Conservation (phyloP, 306 rosid species). For the Spatholobus suberectus region DNA sequence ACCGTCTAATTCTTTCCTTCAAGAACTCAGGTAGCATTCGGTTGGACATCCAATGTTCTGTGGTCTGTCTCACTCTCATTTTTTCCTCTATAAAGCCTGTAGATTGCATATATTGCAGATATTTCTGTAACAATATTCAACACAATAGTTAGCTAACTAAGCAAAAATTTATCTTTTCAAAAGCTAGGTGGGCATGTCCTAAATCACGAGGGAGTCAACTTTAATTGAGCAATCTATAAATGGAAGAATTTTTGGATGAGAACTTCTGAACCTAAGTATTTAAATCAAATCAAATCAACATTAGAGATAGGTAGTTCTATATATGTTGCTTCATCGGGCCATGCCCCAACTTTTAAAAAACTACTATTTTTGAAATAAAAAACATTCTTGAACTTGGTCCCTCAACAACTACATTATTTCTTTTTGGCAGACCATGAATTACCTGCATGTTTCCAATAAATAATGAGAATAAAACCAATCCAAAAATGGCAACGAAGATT, state of each 20-base stretch:
- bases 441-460: slow-evolving; percentile 98
- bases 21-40: slow-evolving; percentile 78
- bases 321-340: not conserved
- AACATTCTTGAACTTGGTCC: not conserved
- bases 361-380: not conserved
- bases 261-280: not conserved
- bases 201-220: not conserved
- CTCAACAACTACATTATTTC: not conserved
- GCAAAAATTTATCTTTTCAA: not conserved
- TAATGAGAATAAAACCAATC: slow-evolving; percentile 76
- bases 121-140: slow-evolving; percentile 62
- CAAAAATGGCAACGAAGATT: slow-evolving; percentile 63
- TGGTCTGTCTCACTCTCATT: slow-evolving; percentile 79
- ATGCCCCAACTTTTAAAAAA: not conserved
- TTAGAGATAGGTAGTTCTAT: not conserved
- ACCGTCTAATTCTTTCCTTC: slow-evolving; percentile 68
- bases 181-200: no score
- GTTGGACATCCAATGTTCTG: slow-evolving; percentile 90
- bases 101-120: slow-evolving; percentile 78
- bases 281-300: no score
- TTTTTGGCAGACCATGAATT: slow-evolving; percentile 22
- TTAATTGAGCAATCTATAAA: not conserved
- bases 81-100: slow-evolving; percentile 73
- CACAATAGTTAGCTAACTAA: not conserved
- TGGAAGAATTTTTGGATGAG: not conserved